Base-by-base conservation (phyloP, 139 green algal species). In the Chlamydomonas sp. region DNA sequence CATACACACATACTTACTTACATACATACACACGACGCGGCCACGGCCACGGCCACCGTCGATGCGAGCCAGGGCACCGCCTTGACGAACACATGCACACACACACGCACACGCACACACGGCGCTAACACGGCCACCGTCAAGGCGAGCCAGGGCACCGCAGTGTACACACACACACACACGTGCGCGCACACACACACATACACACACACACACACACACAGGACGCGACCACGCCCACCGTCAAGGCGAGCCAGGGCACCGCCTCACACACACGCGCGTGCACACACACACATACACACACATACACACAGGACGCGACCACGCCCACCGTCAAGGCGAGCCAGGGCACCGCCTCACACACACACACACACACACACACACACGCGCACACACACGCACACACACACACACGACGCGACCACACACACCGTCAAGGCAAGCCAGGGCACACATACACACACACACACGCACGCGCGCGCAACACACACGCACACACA, bases 21-120 rank as follows among this genome's bases (percentile, higher is more conserved):
- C n/a, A n/a, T n/a, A n/a, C n/a, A n/a, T n/a, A n/a, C n/a, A n/a
- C n/a, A n/a, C n/a, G n/a, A n/a, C n/a, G n/a, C n/a, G n/a, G n/a
- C n/a, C n/a, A n/a, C n/a, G n/a, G n/a, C n/a, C n/a, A n/a, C n/a
- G n/a, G n/a, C n/a, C n/a, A n/a, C n/a, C n/a, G n/a, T n/a, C n/a
- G n/a, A n/a, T n/a, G n/a, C n/a, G n/a, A n/a, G n/a, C n/a, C n/a
- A 13, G 20, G 16, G 13, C 43, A 54, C 43, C 93, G 92, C 8
- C 92, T 98, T 74, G 98, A 94, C 90, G 98, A 98, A 82, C 85
- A 97, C 47, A 94, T 94, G 35, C 43, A 26, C 43, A n/a, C n/a
- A n/a, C 20, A 26, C 43, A 54, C 43, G 43, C 43, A 54, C 43
- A 54, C 43, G 43, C 20, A 54, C 43, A 54, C 43, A 54, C 43